phyloP scores from a whole-genome alignment of 306 rosid species.

The Fagus sylvatica region DNA sequence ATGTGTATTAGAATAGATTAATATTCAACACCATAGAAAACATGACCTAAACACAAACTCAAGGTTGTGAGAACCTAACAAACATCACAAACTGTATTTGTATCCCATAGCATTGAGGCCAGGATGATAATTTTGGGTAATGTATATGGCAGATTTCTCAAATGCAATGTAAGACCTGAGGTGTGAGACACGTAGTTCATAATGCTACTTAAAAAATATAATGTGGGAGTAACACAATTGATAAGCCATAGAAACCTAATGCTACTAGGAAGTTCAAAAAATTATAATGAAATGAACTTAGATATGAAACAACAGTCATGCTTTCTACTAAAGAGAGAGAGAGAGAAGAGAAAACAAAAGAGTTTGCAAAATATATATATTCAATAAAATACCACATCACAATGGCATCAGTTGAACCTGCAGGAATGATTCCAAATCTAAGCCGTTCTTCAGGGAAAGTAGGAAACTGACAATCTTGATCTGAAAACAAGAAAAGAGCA shows the following conservation, averaged over 20 bases:
- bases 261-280: not conserved
- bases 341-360: constrained; percentile 1
- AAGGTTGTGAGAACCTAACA: not conserved
- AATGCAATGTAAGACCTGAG: not conserved
- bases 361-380: constrained; percentile 4
- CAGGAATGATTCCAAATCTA: constrained; percentile 92
- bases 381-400: constrained; percentile 74
- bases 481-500: constrained; percentile 35
- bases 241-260: constrained; percentile 14
- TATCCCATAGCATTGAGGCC: not conserved
- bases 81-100: not conserved
- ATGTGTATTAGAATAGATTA: too few relatives aligned
- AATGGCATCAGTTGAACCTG: constrained; percentile 95
- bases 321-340: not conserved
- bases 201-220: not conserved
- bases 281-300: not conserved
- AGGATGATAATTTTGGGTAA: not conserved
- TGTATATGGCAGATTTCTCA: not conserved
- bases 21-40: not conserved
- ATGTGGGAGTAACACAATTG: not conserved
- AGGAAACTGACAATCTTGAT: constrained; percentile 52
- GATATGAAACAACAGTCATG: constrained; percentile 12
- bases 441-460: constrained; percentile 52
- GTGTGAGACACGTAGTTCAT: not conserved
- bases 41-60: not conserved